phyloP scores from a whole-genome alignment of 2,329 filamentous ascomycete species.

The Colletotrichum sp. region DNA sequence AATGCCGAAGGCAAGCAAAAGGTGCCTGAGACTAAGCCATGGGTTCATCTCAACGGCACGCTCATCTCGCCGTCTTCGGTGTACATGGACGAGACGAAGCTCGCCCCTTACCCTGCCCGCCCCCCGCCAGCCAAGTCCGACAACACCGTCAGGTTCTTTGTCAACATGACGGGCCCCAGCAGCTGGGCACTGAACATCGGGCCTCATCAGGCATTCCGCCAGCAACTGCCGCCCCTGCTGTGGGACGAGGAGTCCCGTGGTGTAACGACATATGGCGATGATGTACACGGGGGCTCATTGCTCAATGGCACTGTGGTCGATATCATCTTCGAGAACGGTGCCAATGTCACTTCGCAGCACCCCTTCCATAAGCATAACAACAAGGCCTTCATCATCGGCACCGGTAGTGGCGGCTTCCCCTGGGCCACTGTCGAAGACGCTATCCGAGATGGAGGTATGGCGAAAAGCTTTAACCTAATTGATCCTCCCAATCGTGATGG shows the following conservation, averaged over 20 bases:
- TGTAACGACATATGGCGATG: constrained; percentile 1
- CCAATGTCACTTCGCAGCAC: constrained; percentile 14
- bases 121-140: constrained; percentile 4
- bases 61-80: constrained; percentile 5
- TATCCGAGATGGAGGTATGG: constrained; percentile 5
- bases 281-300: background rate
- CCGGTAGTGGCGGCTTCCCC: constrained; percentile 2
- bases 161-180: constrained; percentile 14
- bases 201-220: constrained; percentile 9
- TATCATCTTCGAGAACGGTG: constrained; percentile 15
- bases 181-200: constrained; percentile 12
- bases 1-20: background rate
- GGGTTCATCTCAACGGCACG: constrained; percentile 6
- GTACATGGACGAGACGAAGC: constrained; percentile 10
- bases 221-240: constrained; percentile 3
- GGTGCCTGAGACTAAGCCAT: background rate
- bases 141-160: constrained; percentile 9
- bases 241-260: constrained; percentile 8
- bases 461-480: background rate
- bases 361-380: constrained; percentile 16
- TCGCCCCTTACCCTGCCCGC: background rate
- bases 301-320: constrained; percentile 6
- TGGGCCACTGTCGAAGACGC: constrained; percentile 12
- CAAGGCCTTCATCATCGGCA: constrained; percentile 14
- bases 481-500: constrained; percentile 9